Evolutionary conservation across 2,329 filamentous ascomycete genomes (phyloP), one percentile per base, ranked within the genome.

Genomic region (Neonectria coccinea): DNA sequence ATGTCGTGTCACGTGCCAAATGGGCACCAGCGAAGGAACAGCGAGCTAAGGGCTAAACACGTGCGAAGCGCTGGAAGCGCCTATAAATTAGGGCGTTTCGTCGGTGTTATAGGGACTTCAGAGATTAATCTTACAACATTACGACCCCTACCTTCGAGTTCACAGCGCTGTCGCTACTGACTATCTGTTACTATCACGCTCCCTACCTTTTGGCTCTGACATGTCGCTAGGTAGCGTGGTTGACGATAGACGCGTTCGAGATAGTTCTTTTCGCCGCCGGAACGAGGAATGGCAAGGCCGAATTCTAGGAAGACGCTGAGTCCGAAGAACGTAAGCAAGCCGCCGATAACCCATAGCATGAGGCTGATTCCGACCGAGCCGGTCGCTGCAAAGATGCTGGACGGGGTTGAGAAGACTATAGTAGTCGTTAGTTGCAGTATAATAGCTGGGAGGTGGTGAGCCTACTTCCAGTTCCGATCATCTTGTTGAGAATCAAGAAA

Each of bases 251-350:
- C 85, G n/a, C 85, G 81, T 71, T 90, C 88, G 14, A 90, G 84
- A 72, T 90, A 90, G 74, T 89, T 88, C 80, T 90, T 90, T 67
- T 90, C 88, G 20, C 88, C 88, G 14, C 88, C 88, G 14, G 86
- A 88, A 39, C 85, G 81, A 2, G 88, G 88, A 39, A 89, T 88
- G 4, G 86, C 86, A 4, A 88, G 81, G 25, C 88, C 88, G 68
- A 89, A 89, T 70, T 90, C 88, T 53, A 90, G 82, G 73, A 86
- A 90, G 5, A 91, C 86, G 59, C 84, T 85, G 12, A 90, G 79
- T 22, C 88, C 88, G 66, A 81, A 84, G 69, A 87, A 87, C 3
- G 88, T 86, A 25, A 90, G 78, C 53, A 89, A 76, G 29, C 83
- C 83, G 18, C 82, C 82, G 5, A 76, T 70, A 3, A 76, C 52